Evolutionary conservation across 495 filamentous ascomycete genomes (phyloP).

Genomic region (Neurospora africana): DNA sequence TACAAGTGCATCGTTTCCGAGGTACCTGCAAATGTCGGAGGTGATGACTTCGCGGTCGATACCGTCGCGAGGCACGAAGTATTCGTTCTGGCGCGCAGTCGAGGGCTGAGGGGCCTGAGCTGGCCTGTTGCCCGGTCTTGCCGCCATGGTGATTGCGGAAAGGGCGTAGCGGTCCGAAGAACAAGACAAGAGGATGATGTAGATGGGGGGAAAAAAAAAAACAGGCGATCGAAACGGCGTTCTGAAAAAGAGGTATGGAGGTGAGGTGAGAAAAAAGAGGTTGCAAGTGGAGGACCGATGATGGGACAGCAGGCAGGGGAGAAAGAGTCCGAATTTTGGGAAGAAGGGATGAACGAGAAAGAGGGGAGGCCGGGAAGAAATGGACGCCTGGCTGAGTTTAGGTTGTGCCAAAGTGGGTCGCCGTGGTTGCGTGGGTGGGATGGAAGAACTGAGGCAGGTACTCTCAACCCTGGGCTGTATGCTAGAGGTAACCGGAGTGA

Average conservation of each 20-base stretch:
- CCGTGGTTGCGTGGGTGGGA: conserved; percentile 2
- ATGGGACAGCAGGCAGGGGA: conserved; percentile 9
- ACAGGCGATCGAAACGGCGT: conserved; percentile 1
- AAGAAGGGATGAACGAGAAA: conserved; percentile 10
- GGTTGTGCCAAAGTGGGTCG: conserved; percentile 8
- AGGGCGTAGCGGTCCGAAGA: neutral
- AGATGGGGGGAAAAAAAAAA: conserved; percentile 1
- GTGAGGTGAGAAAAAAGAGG: conserved; percentile 9
- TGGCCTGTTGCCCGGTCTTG: conserved; percentile 29
- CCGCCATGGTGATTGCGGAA: conserved; percentile 12
- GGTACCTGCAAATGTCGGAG: conserved; percentile 87
- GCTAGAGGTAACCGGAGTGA: neutral
- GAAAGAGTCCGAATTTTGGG: conserved; percentile 4
- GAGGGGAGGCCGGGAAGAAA: conserved; percentile 5
- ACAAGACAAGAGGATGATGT: neutral
- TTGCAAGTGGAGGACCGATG: conserved; percentile 1
- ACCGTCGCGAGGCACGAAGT: conserved; percentile 79
- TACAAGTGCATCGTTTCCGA: conserved; percentile 84
- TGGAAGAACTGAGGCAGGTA: conserved; percentile 1
- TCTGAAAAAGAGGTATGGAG: conserved; percentile 11
- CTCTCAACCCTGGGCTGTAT: neutral
- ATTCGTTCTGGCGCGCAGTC: conserved; percentile 60
- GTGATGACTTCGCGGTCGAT: conserved; percentile 92
- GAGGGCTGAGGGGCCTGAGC: conserved; percentile 30
- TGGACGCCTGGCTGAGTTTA: neutral